Base-by-base conservation (phyloP, 768 basidiomycete genomes). In the Glaciozyma martinii region DNA sequence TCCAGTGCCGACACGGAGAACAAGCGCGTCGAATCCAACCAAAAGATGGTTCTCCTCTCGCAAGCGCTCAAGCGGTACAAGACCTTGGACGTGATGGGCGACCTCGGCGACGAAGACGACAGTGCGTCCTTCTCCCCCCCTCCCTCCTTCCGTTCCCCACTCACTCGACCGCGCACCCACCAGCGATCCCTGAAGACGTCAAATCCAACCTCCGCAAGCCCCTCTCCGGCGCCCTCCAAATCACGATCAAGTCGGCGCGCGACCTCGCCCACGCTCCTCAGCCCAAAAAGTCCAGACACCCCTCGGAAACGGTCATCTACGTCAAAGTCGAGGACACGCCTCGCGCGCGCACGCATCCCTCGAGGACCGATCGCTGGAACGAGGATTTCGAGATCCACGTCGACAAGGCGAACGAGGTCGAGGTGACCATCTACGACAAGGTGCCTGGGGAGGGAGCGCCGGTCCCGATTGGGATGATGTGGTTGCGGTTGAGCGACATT, bases 361-460 rank as follows among this genome's bases (percentile, higher is more conserved):
- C 91, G 15, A 86, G 91, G 65, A 95, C 87, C 33, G 95, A 98
- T 77, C 86, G 89, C 53, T 99, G 95, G 95, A 90, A 90, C 75
- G 93, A 99, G 77, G 89, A 92, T 65, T 97, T 98, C 67, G 91
- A 94, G 77, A 90, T 99, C 65, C 81, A 86, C 0, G 89, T 98
- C 47, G 94, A 98, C 80, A 98, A 98, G 77, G 93, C 94, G 19
- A 97, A 94, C 75, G 95, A 99, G 80, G 88, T 97, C 56, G 95
- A 98, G 78, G 86, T 99, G 59, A 89, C 90, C 37, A 84, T 99
- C 40, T 92, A 91, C 73, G 95, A 99, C 77, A 90, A 90, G 71
- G 82, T 84, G 25, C 76, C 76, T 6, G 86, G 76, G 10, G 89
- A 91, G 66, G 79, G 80, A 19, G 83, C 90, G 70, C 86, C 90